Base-by-base conservation (phyloP, 148 eudicot genomes). In the Cornus suecica region DNA sequence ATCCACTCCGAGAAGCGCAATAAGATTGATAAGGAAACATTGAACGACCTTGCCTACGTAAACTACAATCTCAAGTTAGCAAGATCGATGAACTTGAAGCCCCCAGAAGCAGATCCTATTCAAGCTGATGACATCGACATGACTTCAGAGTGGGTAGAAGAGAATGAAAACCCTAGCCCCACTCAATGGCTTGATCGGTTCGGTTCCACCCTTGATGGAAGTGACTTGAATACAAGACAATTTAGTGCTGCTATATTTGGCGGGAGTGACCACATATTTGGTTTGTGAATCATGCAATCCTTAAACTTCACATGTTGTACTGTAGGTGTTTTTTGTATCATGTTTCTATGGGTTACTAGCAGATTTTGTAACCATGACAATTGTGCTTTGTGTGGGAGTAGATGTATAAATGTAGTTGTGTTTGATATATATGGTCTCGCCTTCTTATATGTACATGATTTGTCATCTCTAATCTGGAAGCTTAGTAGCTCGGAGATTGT, bases 101-200 rank as follows among this genome's bases (percentile, higher is more conserved):
- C 86, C 66, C 71, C 83, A 29, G 97, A 90, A 58, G 48, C 64
- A 4, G 97, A 94, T 80, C 90, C 94, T 18, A 84, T 92, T 76
- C 94, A 87, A 60, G 89, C 87, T 34, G 97, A 90, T 56, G 97
- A 92, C 81, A 90, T 94, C 10, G 97, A 94, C 67, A 90, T 92
- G 99, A 86, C 94, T 54, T 94, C 99, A 5, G 96, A 91, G 68
- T 94, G 99, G 99, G 97, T 90, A n/a, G 99, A 94, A 73, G 99
- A 94, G 84, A 78, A 82, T 10, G 99, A 94, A 76, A 91, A 74
- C 63, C 84, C 96, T 3, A 90, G 90, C 78, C 91, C 96, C 0
- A 84, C 97, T 37, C 96, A 89, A 79, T 94, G 99, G 97, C 96
- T 90, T 42, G 98, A 92, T 72, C 87, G 97, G 15, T 94, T 92